phyloP scores from a whole-genome alignment of 2,329 filamentous ascomycete species.

The Blastomyces parvus region DNA sequence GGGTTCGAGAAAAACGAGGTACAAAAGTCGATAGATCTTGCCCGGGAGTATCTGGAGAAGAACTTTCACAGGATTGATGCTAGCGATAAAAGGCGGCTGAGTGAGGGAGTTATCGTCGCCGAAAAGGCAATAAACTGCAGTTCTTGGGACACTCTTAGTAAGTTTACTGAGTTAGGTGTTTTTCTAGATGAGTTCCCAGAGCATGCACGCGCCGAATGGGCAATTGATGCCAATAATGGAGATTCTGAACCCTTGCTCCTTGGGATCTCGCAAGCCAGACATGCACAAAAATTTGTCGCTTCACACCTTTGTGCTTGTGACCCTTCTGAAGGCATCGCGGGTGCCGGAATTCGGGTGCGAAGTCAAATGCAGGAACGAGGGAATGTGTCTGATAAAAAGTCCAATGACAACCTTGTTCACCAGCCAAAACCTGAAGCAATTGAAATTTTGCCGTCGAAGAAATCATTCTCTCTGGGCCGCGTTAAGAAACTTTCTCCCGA shows the following conservation, averaged over 20 bases:
- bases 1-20: slow-evolving; percentile 60
- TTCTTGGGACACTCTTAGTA: slow-evolving; percentile 58
- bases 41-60: slow-evolving; percentile 57
- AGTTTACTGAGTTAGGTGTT: slow-evolving; percentile 68
- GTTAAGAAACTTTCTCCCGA: slow-evolving; percentile 25
- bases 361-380: slow-evolving; percentile 20
- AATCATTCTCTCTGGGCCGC: slow-evolving; percentile 20
- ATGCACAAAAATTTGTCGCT: slow-evolving; percentile 48
- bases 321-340: slow-evolving; percentile 33
- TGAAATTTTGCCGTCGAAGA: slow-evolving; percentile 22
- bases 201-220: slow-evolving; percentile 54
- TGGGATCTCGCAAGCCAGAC: slow-evolving; percentile 47
- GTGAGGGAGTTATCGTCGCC: slow-evolving; percentile 57
- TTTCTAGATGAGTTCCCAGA: slow-evolving; percentile 59
- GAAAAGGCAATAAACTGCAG: slow-evolving; percentile 49
- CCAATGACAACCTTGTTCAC: slow-evolving; percentile 16
- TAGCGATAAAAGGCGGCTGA: slow-evolving; percentile 53
- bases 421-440: slow-evolving; percentile 18
- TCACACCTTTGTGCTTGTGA: slow-evolving; percentile 27
- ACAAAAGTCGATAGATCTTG: slow-evolving; percentile 53
- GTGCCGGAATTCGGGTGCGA: slow-evolving; percentile 33
- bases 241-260: slow-evolving; percentile 42
- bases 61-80: slow-evolving; percentile 49
- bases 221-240: slow-evolving; percentile 45
- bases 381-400: slow-evolving; percentile 17